phyloP scores from a whole-genome alignment of 371 early-diverging fungal species.

The Batkoa obscura region DNA sequence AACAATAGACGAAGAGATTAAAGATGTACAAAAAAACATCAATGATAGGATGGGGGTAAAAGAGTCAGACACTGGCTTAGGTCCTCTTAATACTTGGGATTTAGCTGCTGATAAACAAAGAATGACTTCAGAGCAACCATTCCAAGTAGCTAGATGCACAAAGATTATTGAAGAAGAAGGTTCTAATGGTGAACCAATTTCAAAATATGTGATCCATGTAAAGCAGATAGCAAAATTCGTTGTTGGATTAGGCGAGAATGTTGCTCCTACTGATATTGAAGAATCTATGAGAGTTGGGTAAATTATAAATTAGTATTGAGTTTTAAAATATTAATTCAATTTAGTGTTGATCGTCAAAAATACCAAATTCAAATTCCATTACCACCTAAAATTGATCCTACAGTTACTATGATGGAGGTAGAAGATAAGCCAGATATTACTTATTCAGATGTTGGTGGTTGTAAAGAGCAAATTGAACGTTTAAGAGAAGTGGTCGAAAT shows the following conservation, averaged over 20 bases:
- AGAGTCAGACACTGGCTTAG: slow-evolving; percentile 99
- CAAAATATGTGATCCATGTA: slow-evolving; percentile 97
- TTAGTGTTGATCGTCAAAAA: slow-evolving; percentile 94
- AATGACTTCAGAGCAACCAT: slow-evolving; percentile 90
- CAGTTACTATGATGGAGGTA: slow-evolving; percentile 99
- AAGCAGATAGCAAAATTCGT: slow-evolving; percentile 99
- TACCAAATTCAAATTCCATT: slow-evolving; percentile 99
- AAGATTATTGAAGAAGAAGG: slow-evolving; percentile 78
- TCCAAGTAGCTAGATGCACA: slow-evolving; percentile 96
- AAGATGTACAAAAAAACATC: slow-evolving; percentile 87
- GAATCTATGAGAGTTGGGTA: slow-evolving; percentile 99
- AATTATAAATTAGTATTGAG: slow-evolving; percentile 6
- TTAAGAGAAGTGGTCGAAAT: slow-evolving; percentile 98
- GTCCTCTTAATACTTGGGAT: slow-evolving; percentile 98
- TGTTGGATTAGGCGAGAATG: slow-evolving; percentile 89
- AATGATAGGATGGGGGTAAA: slow-evolving; percentile 97
- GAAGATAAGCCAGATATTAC: slow-evolving; percentile 99
- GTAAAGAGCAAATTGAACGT: slow-evolving; percentile 99
- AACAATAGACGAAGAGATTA: slow-evolving; percentile 76
- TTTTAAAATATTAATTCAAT: not conserved
- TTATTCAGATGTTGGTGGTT: slow-evolving; percentile 98
- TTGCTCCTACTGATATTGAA: slow-evolving; percentile 95
- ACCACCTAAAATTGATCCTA: slow-evolving; percentile 98
- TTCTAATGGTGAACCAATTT: slow-evolving; percentile 26
- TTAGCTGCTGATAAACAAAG: slow-evolving; percentile 95